Percentiles rank a stretch among this genome's conserved stretches.
Evolutionary conservation across 768 basidiomycete genomes (phyloP).

Genomic region (Lepiota venenata): DNA sequence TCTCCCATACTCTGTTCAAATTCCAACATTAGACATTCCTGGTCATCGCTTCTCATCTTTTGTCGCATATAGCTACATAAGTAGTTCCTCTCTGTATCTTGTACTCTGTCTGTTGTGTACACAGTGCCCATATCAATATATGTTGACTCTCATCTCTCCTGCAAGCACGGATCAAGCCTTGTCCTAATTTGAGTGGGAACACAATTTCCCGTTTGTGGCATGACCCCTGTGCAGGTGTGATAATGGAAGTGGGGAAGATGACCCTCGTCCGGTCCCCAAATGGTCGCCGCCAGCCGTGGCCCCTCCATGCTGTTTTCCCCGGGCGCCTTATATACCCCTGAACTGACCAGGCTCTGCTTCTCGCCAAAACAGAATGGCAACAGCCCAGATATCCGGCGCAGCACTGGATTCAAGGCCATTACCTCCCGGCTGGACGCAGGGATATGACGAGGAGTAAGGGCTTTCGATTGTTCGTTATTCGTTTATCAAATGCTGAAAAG

Average conservation of each 20-base stretch:
- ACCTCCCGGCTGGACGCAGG: conserved; percentile 15
- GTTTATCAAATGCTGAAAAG: neutral
- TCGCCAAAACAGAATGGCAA: neutral
- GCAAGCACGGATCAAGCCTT: conserved; percentile 4
- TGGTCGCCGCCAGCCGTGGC: neutral
- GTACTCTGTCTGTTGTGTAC: too few relatives aligned
- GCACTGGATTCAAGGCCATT: conserved; percentile 14
- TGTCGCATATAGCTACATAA: conserved; percentile 1
- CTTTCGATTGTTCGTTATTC: neutral
- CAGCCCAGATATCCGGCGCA: neutral
- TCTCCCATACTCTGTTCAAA: conserved; percentile 3
- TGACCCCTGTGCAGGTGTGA: conserved; percentile 5
- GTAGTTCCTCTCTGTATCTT: neutral
- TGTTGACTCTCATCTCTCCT: neutral
- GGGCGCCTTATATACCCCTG: neutral
- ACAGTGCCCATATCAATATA: too few relatives aligned
- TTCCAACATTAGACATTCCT: neutral
- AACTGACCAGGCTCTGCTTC: neutral
- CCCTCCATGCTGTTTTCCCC: neutral
- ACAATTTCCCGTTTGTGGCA: neutral
- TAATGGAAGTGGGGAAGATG: neutral
- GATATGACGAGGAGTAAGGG: conserved; percentile 16
- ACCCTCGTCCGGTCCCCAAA: neutral
- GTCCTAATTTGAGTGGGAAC: neutral
- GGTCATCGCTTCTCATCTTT: neutral